These are phyloP conservation scores for Laguncularia racemosa DNA, from an alignment of 345 rosid genomes.

Conservation along the genomic window DNA sequence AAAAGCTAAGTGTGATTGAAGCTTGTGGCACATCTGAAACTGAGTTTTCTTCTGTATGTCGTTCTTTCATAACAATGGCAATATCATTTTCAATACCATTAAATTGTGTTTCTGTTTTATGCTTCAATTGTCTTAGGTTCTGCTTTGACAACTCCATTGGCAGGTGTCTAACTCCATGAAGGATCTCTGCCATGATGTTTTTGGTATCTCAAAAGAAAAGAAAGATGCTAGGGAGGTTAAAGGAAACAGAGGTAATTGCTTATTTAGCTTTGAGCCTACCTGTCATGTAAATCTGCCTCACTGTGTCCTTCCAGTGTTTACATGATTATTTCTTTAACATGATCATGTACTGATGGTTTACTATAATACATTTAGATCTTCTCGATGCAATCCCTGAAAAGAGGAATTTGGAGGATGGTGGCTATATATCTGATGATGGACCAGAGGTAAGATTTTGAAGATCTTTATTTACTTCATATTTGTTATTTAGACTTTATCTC, in stretches of 20 bases:
- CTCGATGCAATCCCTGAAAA: slow-evolving; percentile 66
- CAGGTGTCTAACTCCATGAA: slow-evolving; percentile 60
- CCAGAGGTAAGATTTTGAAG: slow-evolving; percentile 20
- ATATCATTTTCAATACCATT: not conserved
- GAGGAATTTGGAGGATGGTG: slow-evolving; percentile 68
- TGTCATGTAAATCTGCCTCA: not conserved
- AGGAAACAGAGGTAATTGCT: slow-evolving; percentile 35
- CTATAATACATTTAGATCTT: slow-evolving; percentile 26
- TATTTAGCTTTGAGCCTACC: not conserved
- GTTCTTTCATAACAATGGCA: not conserved
- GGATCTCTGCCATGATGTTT: slow-evolving; percentile 60
- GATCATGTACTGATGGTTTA: not conserved
- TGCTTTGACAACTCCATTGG: slow-evolving; percentile 1
- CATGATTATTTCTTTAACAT: not conserved
- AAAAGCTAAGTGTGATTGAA: slow-evolving; percentile 74
- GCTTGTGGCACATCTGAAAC: slow-evolving; percentile 87
- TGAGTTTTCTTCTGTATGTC: slow-evolving; percentile 74
- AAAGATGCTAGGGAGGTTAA: slow-evolving; percentile 53
- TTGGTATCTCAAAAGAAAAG: slow-evolving; percentile 36
- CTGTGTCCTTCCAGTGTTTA: not conserved
- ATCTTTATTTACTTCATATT: not conserved
- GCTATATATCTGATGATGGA: slow-evolving; percentile 64
- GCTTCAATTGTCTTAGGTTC: not conserved
- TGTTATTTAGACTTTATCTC: not conserved
- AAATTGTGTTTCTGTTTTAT: not conserved